Evolutionary conservation across 768 basidiomycete genomes (phyloP).

Genomic region (Auriculariales sp.): DNA sequence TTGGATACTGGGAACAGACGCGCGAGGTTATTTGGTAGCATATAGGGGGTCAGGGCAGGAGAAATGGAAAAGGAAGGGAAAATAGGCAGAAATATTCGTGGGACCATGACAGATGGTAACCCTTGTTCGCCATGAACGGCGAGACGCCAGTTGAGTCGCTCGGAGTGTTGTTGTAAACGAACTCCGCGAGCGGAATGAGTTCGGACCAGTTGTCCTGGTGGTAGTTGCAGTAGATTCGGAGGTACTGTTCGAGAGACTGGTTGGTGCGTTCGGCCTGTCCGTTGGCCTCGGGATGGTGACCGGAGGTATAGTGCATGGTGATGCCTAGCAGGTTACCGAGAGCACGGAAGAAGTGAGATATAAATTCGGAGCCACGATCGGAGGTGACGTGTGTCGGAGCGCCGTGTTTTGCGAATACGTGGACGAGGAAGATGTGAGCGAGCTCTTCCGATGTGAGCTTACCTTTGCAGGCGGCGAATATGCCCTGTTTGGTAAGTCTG

Average conservation of each 20-base stretch:
- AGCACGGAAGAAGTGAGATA: conserved; percentile 18
- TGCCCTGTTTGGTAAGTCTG: conserved; percentile 24
- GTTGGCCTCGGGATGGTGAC: conserved; percentile 31
- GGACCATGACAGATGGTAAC: conserved; percentile 18
- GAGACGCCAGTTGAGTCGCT: conserved; percentile 20
- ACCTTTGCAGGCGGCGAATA: conserved; percentile 25
- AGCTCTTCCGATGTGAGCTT: conserved; percentile 17
- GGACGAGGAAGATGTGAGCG: conserved; percentile 23
- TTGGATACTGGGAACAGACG: no score
- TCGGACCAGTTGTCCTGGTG: conserved; percentile 30
- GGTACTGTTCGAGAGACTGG: conserved; percentile 22
- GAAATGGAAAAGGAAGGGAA: not conserved
- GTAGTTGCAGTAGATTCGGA: conserved; percentile 21
- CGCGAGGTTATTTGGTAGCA: no score
- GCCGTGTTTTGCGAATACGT: conserved; percentile 22
- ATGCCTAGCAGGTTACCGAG: conserved; percentile 15
- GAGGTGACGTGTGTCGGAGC: conserved; percentile 14
- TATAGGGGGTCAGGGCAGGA: no score
- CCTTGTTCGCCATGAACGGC: conserved; percentile 24
- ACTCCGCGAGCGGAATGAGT: conserved; percentile 25
- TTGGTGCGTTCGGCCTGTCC: conserved; percentile 24
- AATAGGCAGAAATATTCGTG: no score
- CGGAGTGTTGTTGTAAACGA: conserved; percentile 23
- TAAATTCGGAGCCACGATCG: conserved; percentile 18
- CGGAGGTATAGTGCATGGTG: conserved; percentile 18